Conservation (phyloP, 108 stramenopile species). For the Fragilaria radians region DNA sequence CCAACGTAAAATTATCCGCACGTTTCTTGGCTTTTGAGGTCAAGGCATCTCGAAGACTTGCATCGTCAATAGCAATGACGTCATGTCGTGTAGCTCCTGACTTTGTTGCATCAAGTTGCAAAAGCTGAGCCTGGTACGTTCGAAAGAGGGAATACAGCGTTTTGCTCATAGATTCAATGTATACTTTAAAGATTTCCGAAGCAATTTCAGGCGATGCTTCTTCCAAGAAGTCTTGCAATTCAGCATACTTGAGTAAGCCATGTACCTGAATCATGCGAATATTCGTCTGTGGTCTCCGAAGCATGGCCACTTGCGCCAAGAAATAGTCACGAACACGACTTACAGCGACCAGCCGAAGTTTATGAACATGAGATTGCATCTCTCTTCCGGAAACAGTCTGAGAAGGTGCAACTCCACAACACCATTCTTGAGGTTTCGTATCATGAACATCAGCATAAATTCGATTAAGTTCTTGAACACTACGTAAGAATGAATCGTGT, state of each 20-base stretch:
- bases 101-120: conserved; percentile 76
- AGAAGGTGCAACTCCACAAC: conserved; percentile 48
- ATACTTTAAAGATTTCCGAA: conserved; percentile 83
- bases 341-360: conserved; percentile 85
- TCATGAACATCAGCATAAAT: conserved; percentile 76
- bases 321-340: conserved; percentile 85
- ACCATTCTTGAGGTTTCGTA: conserved; percentile 41
- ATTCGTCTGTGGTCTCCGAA: conserved; percentile 86
- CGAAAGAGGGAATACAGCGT: conserved; percentile 89
- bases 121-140: conserved; percentile 92
- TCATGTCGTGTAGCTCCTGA: conserved; percentile 83
- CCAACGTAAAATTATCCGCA: conserved; percentile 88
- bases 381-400: conserved; percentile 87
- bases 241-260: conserved; percentile 82
- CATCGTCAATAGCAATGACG: conserved; percentile 93
- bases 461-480: conserved; percentile 83
- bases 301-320: conserved; percentile 61
- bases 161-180: conserved; percentile 92
- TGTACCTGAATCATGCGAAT: conserved; percentile 95
- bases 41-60: conserved; percentile 76
- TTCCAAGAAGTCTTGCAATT: conserved; percentile 85
- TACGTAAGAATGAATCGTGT: conserved; percentile 79
- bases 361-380: conserved; percentile 81
- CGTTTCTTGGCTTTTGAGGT: conserved; percentile 90
- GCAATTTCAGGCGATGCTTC: conserved; percentile 85